A percentile compares a stretch with the other conserved stretches of the same genome.
Evolutionary conservation across 2,329 filamentous ascomycete genomes (phyloP).

Genomic region (Epichloe baconii): DNA sequence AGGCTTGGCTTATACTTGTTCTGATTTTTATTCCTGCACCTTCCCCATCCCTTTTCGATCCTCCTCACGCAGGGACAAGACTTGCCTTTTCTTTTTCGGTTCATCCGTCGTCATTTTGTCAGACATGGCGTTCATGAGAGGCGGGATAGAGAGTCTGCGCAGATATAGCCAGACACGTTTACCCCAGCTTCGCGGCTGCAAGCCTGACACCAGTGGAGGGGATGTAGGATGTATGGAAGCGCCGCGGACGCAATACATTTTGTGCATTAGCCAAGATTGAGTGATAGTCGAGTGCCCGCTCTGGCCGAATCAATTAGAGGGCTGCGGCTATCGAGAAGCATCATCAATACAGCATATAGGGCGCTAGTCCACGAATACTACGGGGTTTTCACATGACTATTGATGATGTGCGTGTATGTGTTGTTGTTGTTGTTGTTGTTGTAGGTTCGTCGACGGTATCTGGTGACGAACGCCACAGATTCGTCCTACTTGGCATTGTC

Average conservation of each 20-base stretch:
- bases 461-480: too few relatives aligned
- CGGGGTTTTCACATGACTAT: not conserved
- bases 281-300: not conserved
- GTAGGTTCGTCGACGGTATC: too few relatives aligned
- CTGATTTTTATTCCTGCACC: not conserved
- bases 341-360: slow-evolving; percentile 2
- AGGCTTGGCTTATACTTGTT: not conserved
- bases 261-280: slow-evolving; percentile 4
- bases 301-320: not conserved
- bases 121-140: slow-evolving; percentile 3
- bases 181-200: not conserved
- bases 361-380: not conserved
- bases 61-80: not conserved
- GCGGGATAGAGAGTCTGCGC: not conserved
- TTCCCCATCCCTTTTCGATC: not conserved
- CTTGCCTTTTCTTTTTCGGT: not conserved
- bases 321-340: not conserved
- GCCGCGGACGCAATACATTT: not conserved
- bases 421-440: too few relatives aligned
- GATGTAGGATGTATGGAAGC: too few relatives aligned
- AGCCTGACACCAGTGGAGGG: slow-evolving; percentile 1
- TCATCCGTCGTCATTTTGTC: slow-evolving; percentile 1
- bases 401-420: not conserved
- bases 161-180: not conserved
- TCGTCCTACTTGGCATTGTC: too few relatives aligned